phyloP scores from a whole-genome alignment of 495 filamentous ascomycete species.

The Parathielavia hyrcaniae region DNA sequence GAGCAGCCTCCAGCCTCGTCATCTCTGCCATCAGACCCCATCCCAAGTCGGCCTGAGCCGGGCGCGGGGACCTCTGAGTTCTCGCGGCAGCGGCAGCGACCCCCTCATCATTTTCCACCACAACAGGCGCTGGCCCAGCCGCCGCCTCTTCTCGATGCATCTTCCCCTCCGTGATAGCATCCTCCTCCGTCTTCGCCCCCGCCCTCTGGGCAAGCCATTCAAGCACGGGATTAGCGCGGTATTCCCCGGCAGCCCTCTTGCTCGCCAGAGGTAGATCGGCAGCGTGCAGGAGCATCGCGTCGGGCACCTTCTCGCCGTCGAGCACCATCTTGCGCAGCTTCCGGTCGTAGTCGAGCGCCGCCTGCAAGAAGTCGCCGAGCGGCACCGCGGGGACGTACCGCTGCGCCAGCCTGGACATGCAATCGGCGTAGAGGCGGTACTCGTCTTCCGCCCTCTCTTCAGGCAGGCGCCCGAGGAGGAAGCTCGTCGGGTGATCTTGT shows the following conservation, averaged over 20 bases:
- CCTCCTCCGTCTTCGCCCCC: neutral
- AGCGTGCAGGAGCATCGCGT: neutral
- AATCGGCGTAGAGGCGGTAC: neutral
- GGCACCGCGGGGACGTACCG: neutral
- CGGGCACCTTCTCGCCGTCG: neutral
- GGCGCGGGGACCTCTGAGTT: too few relatives aligned
- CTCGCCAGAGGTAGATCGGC: neutral
- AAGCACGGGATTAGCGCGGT: neutral
- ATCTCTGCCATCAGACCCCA: too few relatives aligned
- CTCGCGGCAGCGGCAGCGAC: too few relatives aligned
- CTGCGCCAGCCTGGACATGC: neutral
- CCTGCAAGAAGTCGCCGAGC: constrained; percentile 5
- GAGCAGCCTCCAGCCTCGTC: too few relatives aligned
- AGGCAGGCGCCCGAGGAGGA: too few relatives aligned
- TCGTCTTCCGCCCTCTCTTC: neutral
- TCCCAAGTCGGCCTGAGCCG: too few relatives aligned
- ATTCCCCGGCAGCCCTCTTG: neutral
- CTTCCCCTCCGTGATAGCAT: neutral
- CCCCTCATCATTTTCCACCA: too few relatives aligned
- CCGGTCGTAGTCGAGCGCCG: constrained; percentile 12
- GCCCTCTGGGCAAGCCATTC: neutral
- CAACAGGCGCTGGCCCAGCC: too few relatives aligned
- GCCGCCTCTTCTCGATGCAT: neutral
- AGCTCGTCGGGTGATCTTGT: too few relatives aligned
- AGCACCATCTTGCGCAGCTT: constrained; percentile 1